Base-by-base conservation (phyloP, 257 asterid genomes). In the Linderniella brevidens region DNA sequence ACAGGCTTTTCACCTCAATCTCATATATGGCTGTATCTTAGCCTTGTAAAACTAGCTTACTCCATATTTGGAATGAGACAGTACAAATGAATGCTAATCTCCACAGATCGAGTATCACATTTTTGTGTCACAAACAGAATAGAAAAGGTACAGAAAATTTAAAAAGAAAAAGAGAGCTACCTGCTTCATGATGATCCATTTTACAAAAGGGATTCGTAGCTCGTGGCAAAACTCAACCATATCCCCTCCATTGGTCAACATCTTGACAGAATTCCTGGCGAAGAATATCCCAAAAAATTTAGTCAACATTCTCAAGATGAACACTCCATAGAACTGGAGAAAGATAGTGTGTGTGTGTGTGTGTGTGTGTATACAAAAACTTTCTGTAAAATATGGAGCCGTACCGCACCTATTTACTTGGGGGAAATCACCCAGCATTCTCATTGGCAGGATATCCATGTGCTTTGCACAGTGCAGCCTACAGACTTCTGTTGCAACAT, bases 201-300 rank as follows among this genome's bases (percentile, higher is more conserved):
- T 72, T 37, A 55, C 87, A 65, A 88, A 84, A 37, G 94, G 93
- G 50, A 70, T 48, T 45, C 98, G 95, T 49, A 88, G 79, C 74
- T 88, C 98, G 49, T 80, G 73, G 68, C 92, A 80, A 70, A 84
- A 82, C 77, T 84, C 94, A 40, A 88, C 64, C 85, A 80, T 72
- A 68, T 78, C 95, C 57, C 98, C 98, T 66, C 94, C 93, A 56
- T 66, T 80, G 38, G 98, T 80, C 68, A 88, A 61, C 58, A 88
- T 63, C 65, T 73, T 84, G 57, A 84, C 94, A 52, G 74, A 29
- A 42, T 66, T 75, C 92, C 92, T 59, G 50, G 51, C 32, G 32
- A 25, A 25, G 32, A 25, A 25, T 2, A 25, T 6, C 32, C 32
- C 32, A 25, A 3, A 25, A 25, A 25, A 25, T 25, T 2, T 2